Base-by-base conservation (phyloP, 2,329 filamentous ascomycete species). In the Fusarium chaquense region DNA sequence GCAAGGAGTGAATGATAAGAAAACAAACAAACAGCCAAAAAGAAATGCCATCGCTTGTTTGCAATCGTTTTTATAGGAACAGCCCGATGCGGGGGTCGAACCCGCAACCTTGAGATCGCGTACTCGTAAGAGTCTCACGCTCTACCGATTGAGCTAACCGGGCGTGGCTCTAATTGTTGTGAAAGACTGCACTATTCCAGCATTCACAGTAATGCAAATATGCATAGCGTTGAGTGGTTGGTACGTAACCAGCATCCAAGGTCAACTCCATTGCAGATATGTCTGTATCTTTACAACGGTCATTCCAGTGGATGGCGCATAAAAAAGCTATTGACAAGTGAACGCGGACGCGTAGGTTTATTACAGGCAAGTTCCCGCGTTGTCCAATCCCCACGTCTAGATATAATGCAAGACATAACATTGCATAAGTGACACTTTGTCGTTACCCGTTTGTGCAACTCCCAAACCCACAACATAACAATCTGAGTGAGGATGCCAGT, bases 111-210 rank as follows among this genome's bases (percentile, higher is more conserved):
- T 84, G 82, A 85, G 84, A 84, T 85, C 52, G 75, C 58, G 75
- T 69, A 74, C 75, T 75, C 73, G 15, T 85, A 85, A 86, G 87
- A 90, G 88, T 89, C 87, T 88, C 84, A 89, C 87, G 87, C 87
- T 90, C 87, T 90, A 89, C 75, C 75, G 75, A 77, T 77, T 76
- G 74, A 77, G 72, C 74, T 75, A 76, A 74, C 73, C 74, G 79
- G 76, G 78, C 77, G 78, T 79, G 78, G 61, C 61, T 65, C 54
- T 61, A 33, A 49, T 76, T 35, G 79, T 77, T 56, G 6, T n/a
- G 5, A 12, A 13, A 0, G 0, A 0, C 0, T 9, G 13, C 41
- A 47, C 6, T 41, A 36, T 15, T 16, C 11, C 7, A 6, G 3
- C 9, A 30, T 9, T 30, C 9, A 30, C 10, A 3, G 9, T 10